A percentile compares a stretch with the other conserved stretches of the same genome.
phyloP scores from a whole-genome alignment of 495 filamentous ascomycete species.

The Poronia punctata region DNA sequence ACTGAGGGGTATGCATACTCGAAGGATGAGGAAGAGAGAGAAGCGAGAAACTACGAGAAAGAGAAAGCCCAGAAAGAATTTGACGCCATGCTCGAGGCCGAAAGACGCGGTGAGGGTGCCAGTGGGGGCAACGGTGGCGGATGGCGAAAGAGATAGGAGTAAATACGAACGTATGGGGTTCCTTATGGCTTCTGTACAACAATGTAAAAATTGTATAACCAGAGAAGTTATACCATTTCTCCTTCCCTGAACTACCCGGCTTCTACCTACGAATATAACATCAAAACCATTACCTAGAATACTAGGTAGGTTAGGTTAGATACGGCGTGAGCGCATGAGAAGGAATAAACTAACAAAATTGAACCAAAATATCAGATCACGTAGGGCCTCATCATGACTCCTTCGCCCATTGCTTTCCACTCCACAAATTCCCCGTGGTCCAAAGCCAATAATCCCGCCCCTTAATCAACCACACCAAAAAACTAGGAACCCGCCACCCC shows the following conservation, averaged over 20 bases:
- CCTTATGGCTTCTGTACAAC: too few relatives aligned
- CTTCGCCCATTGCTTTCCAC: constrained; percentile 48
- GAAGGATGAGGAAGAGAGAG: constrained; percentile 24
- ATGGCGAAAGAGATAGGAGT: not conserved
- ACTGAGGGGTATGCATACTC: constrained; percentile 30
- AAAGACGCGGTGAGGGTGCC: constrained; percentile 16
- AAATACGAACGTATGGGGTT: not conserved
- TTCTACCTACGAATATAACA: too few relatives aligned
- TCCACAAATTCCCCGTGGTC: constrained; percentile 42
- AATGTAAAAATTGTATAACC: too few relatives aligned
- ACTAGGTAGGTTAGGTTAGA: too few relatives aligned
- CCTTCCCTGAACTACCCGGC: too few relatives aligned
- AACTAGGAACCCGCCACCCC: constrained; percentile 47
- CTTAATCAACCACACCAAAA: constrained; percentile 53
- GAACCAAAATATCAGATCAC: not conserved
- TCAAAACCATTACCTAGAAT: too few relatives aligned
- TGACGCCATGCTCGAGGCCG: constrained; percentile 31
- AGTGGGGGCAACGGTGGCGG: not conserved
- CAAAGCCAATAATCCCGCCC: constrained; percentile 55
- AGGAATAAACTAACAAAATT: too few relatives aligned
- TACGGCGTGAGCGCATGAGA: too few relatives aligned
- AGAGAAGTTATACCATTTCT: too few relatives aligned
- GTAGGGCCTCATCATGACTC: constrained; percentile 22
- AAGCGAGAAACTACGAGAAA: constrained; percentile 27
- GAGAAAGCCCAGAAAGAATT: constrained; percentile 41